These are phyloP conservation scores for Mangifera indica DNA, from an alignment of 345 rosid species.

Conservation along the genomic window DNA sequence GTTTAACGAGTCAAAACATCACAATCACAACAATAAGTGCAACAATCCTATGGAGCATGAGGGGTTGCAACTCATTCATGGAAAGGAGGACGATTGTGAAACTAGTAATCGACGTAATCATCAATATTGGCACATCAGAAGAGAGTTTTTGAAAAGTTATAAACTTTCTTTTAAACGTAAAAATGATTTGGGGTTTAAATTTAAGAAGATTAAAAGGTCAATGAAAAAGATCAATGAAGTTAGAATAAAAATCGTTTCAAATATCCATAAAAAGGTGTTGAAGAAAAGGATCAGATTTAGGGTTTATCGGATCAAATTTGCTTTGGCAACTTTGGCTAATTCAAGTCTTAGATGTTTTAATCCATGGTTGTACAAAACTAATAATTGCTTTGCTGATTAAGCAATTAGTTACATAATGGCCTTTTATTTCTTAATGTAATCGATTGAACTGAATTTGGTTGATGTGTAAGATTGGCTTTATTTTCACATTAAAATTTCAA, in stretches of 20 bases:
- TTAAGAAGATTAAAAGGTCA: conserved; percentile 31
- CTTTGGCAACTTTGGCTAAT: conserved; percentile 23
- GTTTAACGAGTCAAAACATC: conserved; percentile 5
- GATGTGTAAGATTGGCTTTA: no score
- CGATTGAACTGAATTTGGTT: no score
- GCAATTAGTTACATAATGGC: no score
- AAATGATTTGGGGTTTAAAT: not conserved
- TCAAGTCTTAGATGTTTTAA: conserved; percentile 28
- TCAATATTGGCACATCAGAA: conserved; percentile 48
- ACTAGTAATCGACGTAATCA: conserved; percentile 24
- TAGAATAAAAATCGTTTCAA: conserved; percentile 9
- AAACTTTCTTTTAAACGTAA: conserved; percentile 26
- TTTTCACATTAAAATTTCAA: no score
- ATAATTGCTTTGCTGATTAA: no score
- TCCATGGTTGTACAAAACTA: no score
- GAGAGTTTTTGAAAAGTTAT: conserved; percentile 46
- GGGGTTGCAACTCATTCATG: conserved; percentile 10
- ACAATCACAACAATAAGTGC: no score
- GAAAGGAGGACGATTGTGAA: conserved; percentile 20
- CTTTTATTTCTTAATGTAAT: no score
- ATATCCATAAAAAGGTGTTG: conserved; percentile 18
- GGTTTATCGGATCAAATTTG: conserved; percentile 31
- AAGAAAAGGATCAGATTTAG: conserved; percentile 30
- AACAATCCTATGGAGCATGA: not conserved
- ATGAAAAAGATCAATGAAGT: conserved; percentile 30